A percentile compares a stretch with the other conserved stretches of the same genome.
Evolutionary conservation across 1,284 basidiomycete species (phyloP).

Genomic region (Tylopilus sp.): DNA sequence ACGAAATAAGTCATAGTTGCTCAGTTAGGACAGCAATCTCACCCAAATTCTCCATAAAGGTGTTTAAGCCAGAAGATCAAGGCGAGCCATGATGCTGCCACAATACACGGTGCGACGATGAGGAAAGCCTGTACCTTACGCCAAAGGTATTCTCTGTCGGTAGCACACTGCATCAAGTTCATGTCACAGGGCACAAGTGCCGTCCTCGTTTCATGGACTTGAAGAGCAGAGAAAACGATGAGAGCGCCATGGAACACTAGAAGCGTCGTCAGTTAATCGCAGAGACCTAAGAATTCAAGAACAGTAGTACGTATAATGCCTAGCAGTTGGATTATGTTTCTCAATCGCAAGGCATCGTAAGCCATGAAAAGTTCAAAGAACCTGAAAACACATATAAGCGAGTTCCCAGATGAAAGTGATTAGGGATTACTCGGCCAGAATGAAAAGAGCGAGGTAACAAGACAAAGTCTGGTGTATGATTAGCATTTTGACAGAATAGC

Average conservation of each 20-base stretch:
- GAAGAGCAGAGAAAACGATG: constrained; percentile 66
- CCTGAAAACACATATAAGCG: constrained; percentile 35
- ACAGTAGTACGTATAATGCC: constrained; percentile 59
- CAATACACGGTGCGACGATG: constrained; percentile 51
- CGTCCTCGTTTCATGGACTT: constrained; percentile 62
- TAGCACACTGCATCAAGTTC: constrained; percentile 19
- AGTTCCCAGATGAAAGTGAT: neutral
- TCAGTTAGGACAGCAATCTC: constrained; percentile 18
- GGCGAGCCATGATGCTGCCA: constrained; percentile 48
- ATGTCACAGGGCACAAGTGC: constrained; percentile 51
- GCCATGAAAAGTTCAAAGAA: constrained; percentile 70
- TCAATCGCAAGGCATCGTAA: constrained; percentile 65
- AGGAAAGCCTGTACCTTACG: constrained; percentile 44
- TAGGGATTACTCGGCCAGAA: constrained; percentile 63
- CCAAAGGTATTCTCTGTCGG: constrained; percentile 34
- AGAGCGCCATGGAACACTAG: constrained; percentile 70
- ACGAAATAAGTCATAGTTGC: constrained; percentile 8
- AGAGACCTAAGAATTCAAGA: neutral
- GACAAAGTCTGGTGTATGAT: constrained; percentile 58
- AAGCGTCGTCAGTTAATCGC: constrained; percentile 15
- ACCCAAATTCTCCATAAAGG: constrained; percentile 62
- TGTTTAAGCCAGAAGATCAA: constrained; percentile 53
- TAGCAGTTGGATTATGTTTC: constrained; percentile 71
- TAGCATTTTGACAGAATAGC: constrained; percentile 7
- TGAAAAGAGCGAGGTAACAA: constrained; percentile 76